A percentile compares a stretch with the other conserved stretches of the same genome.
phyloP scores from a whole-genome alignment of 768 basidiomycete species.

The Tricholoma sp. region DNA sequence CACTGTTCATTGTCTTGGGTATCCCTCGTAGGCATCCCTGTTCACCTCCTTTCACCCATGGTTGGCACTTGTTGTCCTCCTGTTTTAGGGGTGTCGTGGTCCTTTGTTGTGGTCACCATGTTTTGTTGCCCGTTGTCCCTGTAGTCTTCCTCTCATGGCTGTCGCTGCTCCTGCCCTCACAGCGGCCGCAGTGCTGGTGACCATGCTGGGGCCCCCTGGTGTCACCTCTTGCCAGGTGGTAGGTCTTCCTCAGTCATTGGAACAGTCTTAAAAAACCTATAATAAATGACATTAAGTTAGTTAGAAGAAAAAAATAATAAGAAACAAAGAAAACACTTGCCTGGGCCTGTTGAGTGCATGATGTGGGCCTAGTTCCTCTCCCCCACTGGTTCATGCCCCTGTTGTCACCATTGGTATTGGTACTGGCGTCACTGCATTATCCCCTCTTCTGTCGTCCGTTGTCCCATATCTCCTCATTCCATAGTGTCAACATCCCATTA shows the following conservation, averaged over 20 bases:
- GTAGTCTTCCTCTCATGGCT: not conserved
- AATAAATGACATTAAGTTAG: not conserved
- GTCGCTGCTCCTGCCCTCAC: not conserved
- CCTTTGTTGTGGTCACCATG: not conserved
- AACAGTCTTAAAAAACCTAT: not conserved
- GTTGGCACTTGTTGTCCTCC: not conserved
- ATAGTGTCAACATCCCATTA: too few relatives aligned
- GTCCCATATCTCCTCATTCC: too few relatives aligned
- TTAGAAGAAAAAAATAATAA: not conserved
- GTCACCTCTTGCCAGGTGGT: not conserved
- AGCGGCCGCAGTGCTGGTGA: too few relatives aligned
- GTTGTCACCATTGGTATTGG: not conserved
- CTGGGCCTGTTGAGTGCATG: not conserved
- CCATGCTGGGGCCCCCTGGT: not conserved
- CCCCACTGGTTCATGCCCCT: not conserved
- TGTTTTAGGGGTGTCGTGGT: not conserved
- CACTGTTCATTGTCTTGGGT: too few relatives aligned
- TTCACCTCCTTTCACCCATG: not conserved
- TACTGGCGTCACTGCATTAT: not conserved
- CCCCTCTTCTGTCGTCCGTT: too few relatives aligned
- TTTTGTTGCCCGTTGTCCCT: not conserved
- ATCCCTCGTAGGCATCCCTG: too few relatives aligned
- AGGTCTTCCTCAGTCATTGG: not conserved
- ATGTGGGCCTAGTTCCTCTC: not conserved
- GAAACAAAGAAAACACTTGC: not conserved